These are phyloP conservation scores for Spergularia bocconei DNA, from an alignment of 148 eudicot species.

Conservation along the genomic window DNA sequence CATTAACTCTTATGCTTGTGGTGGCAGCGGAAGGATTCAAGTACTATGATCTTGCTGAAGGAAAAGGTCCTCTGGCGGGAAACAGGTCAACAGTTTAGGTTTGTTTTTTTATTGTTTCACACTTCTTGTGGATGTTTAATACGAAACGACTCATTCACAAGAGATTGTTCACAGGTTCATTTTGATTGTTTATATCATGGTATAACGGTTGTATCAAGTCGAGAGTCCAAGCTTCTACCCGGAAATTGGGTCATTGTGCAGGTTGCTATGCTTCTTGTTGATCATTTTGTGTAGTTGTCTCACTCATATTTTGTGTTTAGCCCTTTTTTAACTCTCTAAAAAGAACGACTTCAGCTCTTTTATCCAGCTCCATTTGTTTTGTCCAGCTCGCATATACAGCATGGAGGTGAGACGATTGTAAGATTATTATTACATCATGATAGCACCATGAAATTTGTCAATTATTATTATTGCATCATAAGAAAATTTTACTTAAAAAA, in stretches of 20 bases:
- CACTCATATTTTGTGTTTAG: too few relatives aligned
- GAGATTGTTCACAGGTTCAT: conserved; percentile 63
- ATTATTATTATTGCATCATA: too few relatives aligned
- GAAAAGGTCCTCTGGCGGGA: conserved; percentile 79
- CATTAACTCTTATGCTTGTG: conserved; percentile 9
- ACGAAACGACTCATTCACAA: conserved; percentile 20
- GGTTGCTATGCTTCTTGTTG: conserved; percentile 39
- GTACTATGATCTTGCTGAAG: conserved; percentile 79
- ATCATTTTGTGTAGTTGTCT: not conserved
- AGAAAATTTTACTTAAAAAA: too few relatives aligned
- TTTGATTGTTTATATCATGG: conserved; percentile 85
- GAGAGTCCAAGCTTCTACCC: conserved; percentile 94
- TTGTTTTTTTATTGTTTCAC: conserved; percentile 13
- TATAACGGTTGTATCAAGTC: conserved; percentile 90
- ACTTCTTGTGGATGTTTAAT: not conserved
- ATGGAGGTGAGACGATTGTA: too few relatives aligned
- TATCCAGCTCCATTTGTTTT: too few relatives aligned
- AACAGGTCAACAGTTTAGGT: conserved; percentile 90
- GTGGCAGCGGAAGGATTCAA: conserved; percentile 88
- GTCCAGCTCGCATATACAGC: too few relatives aligned
- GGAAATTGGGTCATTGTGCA: conserved; percentile 93
- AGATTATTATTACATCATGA: too few relatives aligned
- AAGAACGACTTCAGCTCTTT: too few relatives aligned
- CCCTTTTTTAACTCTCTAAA: too few relatives aligned
- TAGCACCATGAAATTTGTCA: too few relatives aligned